Evolutionary conservation across 2,329 filamentous ascomycete species (phyloP).

Genomic region (Penicillium sumatraense): DNA sequence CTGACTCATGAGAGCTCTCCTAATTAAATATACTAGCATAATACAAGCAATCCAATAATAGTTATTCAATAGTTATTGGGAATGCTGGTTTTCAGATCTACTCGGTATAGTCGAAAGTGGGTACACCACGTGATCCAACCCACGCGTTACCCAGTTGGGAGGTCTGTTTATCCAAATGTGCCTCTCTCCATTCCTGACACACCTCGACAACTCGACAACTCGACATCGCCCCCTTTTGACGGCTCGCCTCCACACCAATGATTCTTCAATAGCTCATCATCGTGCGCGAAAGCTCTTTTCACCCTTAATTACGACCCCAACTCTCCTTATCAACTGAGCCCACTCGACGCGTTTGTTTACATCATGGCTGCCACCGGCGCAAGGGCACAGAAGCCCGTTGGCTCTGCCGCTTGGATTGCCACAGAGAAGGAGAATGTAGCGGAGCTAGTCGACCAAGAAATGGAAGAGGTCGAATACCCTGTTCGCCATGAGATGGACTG

Average conservation of each 20-base stretch:
- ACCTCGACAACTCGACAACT: not conserved
- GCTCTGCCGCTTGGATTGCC: slow-evolving; percentile 81
- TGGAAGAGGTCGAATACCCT: slow-evolving; percentile 91
- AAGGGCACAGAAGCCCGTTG: slow-evolving; percentile 62
- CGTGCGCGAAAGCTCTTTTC: slow-evolving; percentile 1
- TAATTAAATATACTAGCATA: too few relatives aligned
- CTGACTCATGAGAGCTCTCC: too few relatives aligned
- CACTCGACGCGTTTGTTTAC: slow-evolving; percentile 42
- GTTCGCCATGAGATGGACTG: slow-evolving; percentile 94
- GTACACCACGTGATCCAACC: slow-evolving; percentile 23
- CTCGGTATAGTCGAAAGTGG: too few relatives aligned
- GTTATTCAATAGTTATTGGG: too few relatives aligned
- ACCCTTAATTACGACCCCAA: slow-evolving; percentile 25
- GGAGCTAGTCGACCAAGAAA: slow-evolving; percentile 77
- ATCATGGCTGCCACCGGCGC: slow-evolving; percentile 44
- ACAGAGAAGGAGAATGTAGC: slow-evolving; percentile 80
- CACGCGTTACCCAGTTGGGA: slow-evolving; percentile 27
- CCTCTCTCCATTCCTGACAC: slow-evolving; percentile 21
- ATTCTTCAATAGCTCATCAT: not conserved
- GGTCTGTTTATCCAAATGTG: slow-evolving; percentile 27
- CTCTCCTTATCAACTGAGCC: slow-evolving; percentile 7
- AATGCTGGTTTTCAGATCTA: too few relatives aligned
- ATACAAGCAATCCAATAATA: too few relatives aligned
- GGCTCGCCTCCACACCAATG: slow-evolving; percentile 2
- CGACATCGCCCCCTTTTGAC: slow-evolving; percentile 9